Evolutionary conservation across 2,329 filamentous ascomycete species (phyloP), one percentile per base, ranked within the genome.

Genomic region (Diaporthe ilicicola): DNA sequence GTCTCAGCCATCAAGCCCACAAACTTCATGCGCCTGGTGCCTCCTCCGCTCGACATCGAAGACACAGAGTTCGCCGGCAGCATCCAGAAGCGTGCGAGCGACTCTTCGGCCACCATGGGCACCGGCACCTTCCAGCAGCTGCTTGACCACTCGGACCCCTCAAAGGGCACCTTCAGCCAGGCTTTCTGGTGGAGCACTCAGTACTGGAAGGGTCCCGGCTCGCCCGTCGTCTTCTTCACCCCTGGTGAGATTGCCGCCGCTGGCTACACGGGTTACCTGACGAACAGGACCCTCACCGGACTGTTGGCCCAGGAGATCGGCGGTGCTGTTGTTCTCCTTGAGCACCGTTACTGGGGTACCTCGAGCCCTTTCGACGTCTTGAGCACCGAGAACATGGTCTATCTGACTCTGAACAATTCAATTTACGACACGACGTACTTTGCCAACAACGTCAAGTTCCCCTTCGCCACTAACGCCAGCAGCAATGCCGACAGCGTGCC

Each of bases 401-500:
- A 81, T 69, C 78, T 83, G 53, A 84, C 82, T 6, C 78, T 84
- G 46, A 78, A 81, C 73, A 83, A 84, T 76, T 77, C 80, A 50
- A 79, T 84, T 72, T 79, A 81, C 69, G 82, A 84, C 73, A 76
- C 79, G 48, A 81, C 79, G 29, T 79, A 83, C 74, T 82, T 84
- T 73, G 82, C 82, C 62, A 79, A 77, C 70, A 80, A 83, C 67
- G 85, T 85, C 19, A 74, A 82, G 13, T 80, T 88, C 37, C 85
- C 87, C 0, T 90, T 89, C 70, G 87, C 87, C 73, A 75, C 75
- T 1, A 79, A 81, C 44, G 80, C 81, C 19, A 79, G 77, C 72
- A 88, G 83, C 74, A 81, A 83, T 61, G 84, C 87, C 8, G 79
- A 81, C 37, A 80, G 84, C 48, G 85, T 85, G 4, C 87, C 88